Percentiles rank a stretch among this genome's conserved stretches.
phyloP scores from a whole-genome alignment of 805 yeast species.

The Nakazawaea siamensis region DNA sequence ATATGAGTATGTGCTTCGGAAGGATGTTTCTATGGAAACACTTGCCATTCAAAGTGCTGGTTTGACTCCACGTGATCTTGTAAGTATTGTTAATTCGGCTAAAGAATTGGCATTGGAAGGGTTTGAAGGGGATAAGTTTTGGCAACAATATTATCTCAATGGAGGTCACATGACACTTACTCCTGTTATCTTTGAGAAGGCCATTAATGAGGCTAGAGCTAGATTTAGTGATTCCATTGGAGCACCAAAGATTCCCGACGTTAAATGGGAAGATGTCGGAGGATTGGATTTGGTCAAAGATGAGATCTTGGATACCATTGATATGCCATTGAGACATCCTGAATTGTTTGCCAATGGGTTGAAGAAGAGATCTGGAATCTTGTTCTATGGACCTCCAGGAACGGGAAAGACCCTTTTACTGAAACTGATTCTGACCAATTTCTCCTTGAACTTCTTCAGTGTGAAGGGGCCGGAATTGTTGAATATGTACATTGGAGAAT shows the following conservation, averaged over 20 bases:
- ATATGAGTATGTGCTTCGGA: slow-evolving; percentile 22
- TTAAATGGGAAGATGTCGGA: slow-evolving; percentile 96
- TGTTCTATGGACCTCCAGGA: slow-evolving; percentile 98
- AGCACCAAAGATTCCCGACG: slow-evolving; percentile 93
- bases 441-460: slow-evolving; percentile 88
- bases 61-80: slow-evolving; percentile 74
- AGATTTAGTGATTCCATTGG: slow-evolving; percentile 93
- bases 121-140: slow-evolving; percentile 24
- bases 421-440: slow-evolving; percentile 94
- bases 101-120: slow-evolving; percentile 49
- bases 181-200: slow-evolving; percentile 56
- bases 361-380: slow-evolving; percentile 87
- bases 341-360: slow-evolving; percentile 82
- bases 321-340: slow-evolving; percentile 90
- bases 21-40: slow-evolving; percentile 45
- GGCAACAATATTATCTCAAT: slow-evolving; percentile 34
- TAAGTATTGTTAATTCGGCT: slow-evolving; percentile 61
- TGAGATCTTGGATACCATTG: slow-evolving; percentile 92
- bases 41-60: slow-evolving; percentile 90
- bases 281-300: slow-evolving; percentile 86
- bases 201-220: slow-evolving; percentile 75
- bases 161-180: slow-evolving; percentile 47
- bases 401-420: slow-evolving; percentile 95
- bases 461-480: slow-evolving; percentile 96
- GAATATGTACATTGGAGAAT: slow-evolving; percentile 98